A percentile compares a stretch with the other conserved stretches of the same genome.
Conservation (phyloP, 2,329 filamentous ascomycete genomes). For the Aureobasidium sp. region DNA sequence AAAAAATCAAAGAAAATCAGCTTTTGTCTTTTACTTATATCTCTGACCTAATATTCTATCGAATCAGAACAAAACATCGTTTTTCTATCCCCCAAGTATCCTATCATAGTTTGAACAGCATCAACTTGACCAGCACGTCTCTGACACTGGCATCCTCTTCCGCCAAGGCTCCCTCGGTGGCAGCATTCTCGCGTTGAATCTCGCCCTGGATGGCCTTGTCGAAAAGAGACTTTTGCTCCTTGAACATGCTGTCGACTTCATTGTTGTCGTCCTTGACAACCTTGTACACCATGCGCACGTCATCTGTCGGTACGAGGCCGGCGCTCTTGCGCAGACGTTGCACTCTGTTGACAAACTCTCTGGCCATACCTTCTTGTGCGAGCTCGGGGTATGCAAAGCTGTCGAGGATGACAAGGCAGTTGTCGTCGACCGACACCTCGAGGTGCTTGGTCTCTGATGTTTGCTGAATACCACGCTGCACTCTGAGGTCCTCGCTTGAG, state of each 20-base stretch:
- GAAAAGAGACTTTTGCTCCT: slow-evolving; percentile 28
- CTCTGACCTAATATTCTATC: background rate
- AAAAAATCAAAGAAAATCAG: background rate
- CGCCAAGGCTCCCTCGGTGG: background rate
- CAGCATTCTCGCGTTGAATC: slow-evolving; percentile 36
- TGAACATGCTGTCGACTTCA: slow-evolving; percentile 31
- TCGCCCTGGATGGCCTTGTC: slow-evolving; percentile 39
- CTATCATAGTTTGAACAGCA: slow-evolving; percentile 59
- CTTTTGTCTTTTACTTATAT: background rate
- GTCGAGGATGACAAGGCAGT: slow-evolving; percentile 89
- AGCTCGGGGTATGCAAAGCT: slow-evolving; percentile 75
- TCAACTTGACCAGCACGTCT: slow-evolving; percentile 66
- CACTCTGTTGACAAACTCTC: slow-evolving; percentile 89
- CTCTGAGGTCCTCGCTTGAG: slow-evolving; percentile 72
- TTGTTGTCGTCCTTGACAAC: slow-evolving; percentile 51
- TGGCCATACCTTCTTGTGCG: slow-evolving; percentile 77
- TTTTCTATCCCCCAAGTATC: background rate
- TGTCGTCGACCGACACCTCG: slow-evolving; percentile 81
- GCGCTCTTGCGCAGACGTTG: slow-evolving; percentile 93
- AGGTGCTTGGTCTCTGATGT: slow-evolving; percentile 64
- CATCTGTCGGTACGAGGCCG: slow-evolving; percentile 81
- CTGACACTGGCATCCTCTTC: slow-evolving; percentile 82
- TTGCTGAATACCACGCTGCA: slow-evolving; percentile 72
- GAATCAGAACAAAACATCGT: background rate
- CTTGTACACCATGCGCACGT: slow-evolving; percentile 89